Base-by-base conservation (phyloP, 345 rosid species). In the Physaria fendleri region DNA sequence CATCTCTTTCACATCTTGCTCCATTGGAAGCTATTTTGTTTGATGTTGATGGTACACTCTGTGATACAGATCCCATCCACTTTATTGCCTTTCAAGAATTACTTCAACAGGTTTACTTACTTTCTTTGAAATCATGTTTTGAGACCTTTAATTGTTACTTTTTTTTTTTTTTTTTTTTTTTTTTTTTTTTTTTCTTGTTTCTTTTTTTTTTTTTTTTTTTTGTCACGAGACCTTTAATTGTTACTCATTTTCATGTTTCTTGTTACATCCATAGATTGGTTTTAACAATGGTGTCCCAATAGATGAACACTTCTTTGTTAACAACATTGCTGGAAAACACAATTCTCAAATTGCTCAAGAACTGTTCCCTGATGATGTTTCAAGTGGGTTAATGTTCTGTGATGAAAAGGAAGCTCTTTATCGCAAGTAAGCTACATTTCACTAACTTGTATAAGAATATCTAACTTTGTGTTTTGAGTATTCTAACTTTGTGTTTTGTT, bases 41-140 rank as follows among this genome's bases (percentile, higher is more conserved):
- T 51, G 99, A 93, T 42, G 85, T 93, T 15, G 99, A 93, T 73
- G 99, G 99, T 69, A 93, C 96, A 12, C 82, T 93, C 1, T 90
- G 97, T 62, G 99, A 90, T 68, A 78, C 99, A n/a, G 96, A 90
- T 77, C 97, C 99, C 24, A 68, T 89, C 70, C 99, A 93, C 66
- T 70, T 62, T 54, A 18, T 75, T 14, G 81, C 90, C 61, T 93
- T 87, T 51, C 71, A 72, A 1, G 70, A 75, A 50, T 70, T 83
- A 71, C 95, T 93, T 63, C 86, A 68, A 76, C 84, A 87, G 97
- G 99, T 93, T 38, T 5, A n/a, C 18, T 37, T 27, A 12, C 4
- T n/a, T 3, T 17, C 5, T n/a, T n/a, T n/a, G n/a, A n/a, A n/a
- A n/a, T n/a, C n/a, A n/a, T n/a, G n/a, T n/a, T n/a, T n/a, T n/a